These are phyloP conservation scores for Tolypocladium capitatum DNA, from an alignment of 2,329 filamentous ascomycete species.

Conservation along the genomic window DNA sequence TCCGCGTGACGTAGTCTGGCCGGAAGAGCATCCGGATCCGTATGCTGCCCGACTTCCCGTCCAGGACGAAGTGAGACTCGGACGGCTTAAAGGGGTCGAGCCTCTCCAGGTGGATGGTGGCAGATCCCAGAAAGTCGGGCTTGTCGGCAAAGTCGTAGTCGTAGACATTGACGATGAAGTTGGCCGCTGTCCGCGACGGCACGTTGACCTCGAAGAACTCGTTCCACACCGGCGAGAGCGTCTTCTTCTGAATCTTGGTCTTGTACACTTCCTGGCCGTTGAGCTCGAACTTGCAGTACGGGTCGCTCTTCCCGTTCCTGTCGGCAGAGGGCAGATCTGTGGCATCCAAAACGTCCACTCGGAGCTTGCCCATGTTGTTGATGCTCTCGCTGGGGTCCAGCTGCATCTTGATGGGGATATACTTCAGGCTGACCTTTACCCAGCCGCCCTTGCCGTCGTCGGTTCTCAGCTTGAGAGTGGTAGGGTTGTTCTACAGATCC, in stretches of 20 bases:
- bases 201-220: conserved; percentile 82
- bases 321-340: conserved; percentile 83
- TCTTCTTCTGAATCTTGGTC: conserved; percentile 95
- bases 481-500: conserved; percentile 64
- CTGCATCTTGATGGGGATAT: conserved; percentile 85
- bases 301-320: conserved; percentile 91
- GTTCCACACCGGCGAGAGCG: conserved; percentile 87
- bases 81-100: conserved; percentile 77
- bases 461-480: conserved; percentile 64
- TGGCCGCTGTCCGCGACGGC: conserved; percentile 69
- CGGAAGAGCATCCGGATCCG: conserved; percentile 82
- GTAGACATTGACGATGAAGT: conserved; percentile 73
- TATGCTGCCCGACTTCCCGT: conserved; percentile 80
- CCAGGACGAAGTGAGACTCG: conserved; percentile 61
- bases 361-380: conserved; percentile 94
- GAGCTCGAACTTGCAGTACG: conserved; percentile 88
- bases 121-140: conserved; percentile 74
- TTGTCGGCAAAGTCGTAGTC: conserved; percentile 97
- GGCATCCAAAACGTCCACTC: conserved; percentile 85
- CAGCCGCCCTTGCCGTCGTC: conserved; percentile 64
- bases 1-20: conserved; percentile 76
- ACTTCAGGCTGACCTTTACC: conserved; percentile 85
- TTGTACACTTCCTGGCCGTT: conserved; percentile 88
- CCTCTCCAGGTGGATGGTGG: conserved; percentile 60
- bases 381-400: conserved; percentile 93